phyloP scores from a whole-genome alignment of 2,329 filamentous ascomycete species.

The Stagonosporopsis rhizophila region DNA sequence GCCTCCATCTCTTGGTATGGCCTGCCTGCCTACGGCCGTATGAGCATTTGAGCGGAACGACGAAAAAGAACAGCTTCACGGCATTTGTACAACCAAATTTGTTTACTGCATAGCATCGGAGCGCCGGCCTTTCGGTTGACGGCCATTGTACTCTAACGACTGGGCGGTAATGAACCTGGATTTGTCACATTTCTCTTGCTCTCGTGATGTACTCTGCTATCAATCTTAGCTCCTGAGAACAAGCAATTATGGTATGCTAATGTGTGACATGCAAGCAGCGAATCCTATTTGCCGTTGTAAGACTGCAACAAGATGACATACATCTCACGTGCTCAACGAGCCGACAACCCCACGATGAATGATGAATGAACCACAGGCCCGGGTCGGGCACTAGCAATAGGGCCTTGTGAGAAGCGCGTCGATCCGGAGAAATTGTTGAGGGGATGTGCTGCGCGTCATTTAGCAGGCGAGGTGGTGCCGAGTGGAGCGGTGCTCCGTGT shows the following conservation, averaged over 20 bases:
- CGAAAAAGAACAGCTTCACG: slow-evolving; percentile 32
- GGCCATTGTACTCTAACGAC: slow-evolving; percentile 41
- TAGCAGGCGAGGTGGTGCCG: slow-evolving; percentile 35
- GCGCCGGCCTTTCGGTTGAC: slow-evolving; percentile 41
- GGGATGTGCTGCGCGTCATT: slow-evolving; percentile 31
- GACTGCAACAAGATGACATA: background rate
- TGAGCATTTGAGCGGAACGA: slow-evolving; percentile 35
- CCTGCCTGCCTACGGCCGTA: slow-evolving; percentile 23
- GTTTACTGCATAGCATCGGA: slow-evolving; percentile 51
- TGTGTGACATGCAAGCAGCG: background rate
- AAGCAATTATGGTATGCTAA: background rate
- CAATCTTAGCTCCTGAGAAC: too few relatives aligned
- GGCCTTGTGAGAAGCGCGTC: slow-evolving; percentile 22
- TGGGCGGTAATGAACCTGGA: slow-evolving; percentile 22
- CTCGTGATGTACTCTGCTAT: background rate
- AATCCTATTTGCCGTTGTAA: background rate
- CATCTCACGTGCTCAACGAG: background rate
- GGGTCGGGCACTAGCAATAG: background rate
- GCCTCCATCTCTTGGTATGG: slow-evolving; percentile 22
- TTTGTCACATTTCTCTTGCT: slow-evolving; percentile 1
- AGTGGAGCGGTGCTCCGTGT: slow-evolving; percentile 26
- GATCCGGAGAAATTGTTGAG: slow-evolving; percentile 36
- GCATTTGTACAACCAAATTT: slow-evolving; percentile 41
- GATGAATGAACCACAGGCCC: background rate
- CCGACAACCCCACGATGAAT: background rate